These are phyloP conservation scores for Rhodotorula diobovata DNA, from an alignment of 768 basidiomycete genomes.

Conservation along the genomic window DNA sequence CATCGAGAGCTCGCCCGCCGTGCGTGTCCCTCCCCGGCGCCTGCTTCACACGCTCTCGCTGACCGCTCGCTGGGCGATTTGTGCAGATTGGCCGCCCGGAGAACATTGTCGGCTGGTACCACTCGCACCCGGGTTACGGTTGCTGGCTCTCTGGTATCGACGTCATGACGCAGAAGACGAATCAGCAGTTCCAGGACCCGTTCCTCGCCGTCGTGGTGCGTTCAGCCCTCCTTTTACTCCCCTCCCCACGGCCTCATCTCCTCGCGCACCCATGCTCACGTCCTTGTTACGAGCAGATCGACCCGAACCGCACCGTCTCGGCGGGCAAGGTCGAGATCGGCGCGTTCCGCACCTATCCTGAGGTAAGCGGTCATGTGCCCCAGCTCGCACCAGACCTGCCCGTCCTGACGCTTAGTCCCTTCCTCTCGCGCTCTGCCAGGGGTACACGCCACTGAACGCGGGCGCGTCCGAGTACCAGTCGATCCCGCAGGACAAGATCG, in stretches of 20 bases:
- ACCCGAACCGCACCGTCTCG: conserved; percentile 96
- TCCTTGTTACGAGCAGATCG: conserved; percentile 62
- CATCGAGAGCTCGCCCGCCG: conserved; percentile 72
- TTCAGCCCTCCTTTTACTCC: conserved; percentile 28
- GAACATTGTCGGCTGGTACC: conserved; percentile 93
- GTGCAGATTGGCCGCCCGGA: conserved; percentile 48
- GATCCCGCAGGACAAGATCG: conserved; percentile 93
- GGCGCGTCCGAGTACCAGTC: conserved; percentile 82
- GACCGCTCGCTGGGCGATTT: background rate
- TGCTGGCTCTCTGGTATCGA: conserved; percentile 99
- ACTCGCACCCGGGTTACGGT: conserved; percentile 97
- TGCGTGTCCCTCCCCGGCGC: conserved; percentile 44
- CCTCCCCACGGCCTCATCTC: background rate
- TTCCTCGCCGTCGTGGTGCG: conserved; percentile 93
- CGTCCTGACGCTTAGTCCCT: background rate
- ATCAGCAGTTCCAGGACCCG: conserved; percentile 91
- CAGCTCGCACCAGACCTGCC: conserved; percentile 14
- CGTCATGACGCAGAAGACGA: conserved; percentile 90
- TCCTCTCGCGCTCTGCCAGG: conserved; percentile 48
- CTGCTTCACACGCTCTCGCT: too few relatives aligned
- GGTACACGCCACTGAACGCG: conserved; percentile 72
- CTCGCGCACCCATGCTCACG: too few relatives aligned
- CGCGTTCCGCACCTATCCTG: conserved; percentile 95
- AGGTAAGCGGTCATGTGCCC: too few relatives aligned
- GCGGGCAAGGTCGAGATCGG: conserved; percentile 99